These are phyloP conservation scores for Phytophthora lateralis DNA, from an alignment of 352 stramenopile species.

Conservation along the genomic window DNA sequence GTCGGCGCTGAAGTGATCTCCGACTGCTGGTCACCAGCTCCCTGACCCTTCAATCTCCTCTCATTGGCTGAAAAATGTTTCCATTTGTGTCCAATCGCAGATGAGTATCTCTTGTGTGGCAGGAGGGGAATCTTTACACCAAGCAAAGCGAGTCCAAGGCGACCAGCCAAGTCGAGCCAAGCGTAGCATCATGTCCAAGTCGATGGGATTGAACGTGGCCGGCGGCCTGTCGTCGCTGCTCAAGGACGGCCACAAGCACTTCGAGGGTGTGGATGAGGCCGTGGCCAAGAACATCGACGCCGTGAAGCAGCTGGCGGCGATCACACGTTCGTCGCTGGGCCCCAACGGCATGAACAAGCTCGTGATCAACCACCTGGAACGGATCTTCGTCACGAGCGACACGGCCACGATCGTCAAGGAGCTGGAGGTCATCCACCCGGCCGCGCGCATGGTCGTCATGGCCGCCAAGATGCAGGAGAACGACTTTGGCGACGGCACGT, in stretches of 20 bases:
- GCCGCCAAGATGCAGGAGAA: constrained; percentile 98
- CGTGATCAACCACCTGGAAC: constrained; percentile 99
- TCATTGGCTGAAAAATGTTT: constrained; percentile 18
- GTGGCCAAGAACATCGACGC: constrained; percentile 99
- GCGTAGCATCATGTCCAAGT: constrained; percentile 79
- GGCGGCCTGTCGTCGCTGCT: constrained; percentile 96
- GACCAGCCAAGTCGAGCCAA: constrained; percentile 12
- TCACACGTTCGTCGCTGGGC: constrained; percentile 97
- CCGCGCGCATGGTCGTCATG: constrained; percentile 98
- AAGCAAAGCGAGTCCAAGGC: constrained; percentile 23
- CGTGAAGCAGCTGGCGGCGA: constrained; percentile 97
- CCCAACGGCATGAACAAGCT: constrained; percentile 99
- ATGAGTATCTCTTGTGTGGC: constrained; percentile 31
- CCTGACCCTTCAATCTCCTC: constrained; percentile 1
- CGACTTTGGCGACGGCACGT: constrained; percentile 96
- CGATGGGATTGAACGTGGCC: constrained; percentile 96
- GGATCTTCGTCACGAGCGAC: constrained; percentile 99
- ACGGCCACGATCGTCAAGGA: constrained; percentile 99
- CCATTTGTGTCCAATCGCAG: constrained; percentile 13
- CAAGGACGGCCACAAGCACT: constrained; percentile 98
- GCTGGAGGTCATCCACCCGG: constrained; percentile 98
- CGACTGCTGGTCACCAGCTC: constrained; percentile 20
- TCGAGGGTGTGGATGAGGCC: constrained; percentile 95
- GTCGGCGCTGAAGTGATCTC: not conserved
- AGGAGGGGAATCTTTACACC: constrained; percentile 40